Conservation (phyloP, 495 filamentous ascomycete species). For the Neurospora discreta region DNA sequence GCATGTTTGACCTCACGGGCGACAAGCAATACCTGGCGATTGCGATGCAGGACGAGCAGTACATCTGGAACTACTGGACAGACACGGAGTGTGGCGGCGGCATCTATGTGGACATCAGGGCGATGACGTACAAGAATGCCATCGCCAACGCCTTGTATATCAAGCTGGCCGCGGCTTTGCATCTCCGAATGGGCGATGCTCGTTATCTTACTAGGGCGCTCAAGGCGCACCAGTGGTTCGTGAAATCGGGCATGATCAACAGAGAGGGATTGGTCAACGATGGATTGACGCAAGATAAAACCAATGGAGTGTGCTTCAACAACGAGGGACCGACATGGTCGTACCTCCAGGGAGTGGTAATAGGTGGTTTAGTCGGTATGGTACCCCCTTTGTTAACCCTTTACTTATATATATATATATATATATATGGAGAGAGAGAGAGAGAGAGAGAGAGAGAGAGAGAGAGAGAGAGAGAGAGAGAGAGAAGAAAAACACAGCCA, state of each 20-base stretch:
- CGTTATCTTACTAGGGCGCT: constrained; percentile 43
- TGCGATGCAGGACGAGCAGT: constrained; percentile 45
- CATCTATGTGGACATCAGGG: constrained; percentile 48
- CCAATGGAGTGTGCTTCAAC: constrained; percentile 40
- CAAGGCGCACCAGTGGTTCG: constrained; percentile 56
- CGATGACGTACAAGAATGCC: constrained; percentile 46
- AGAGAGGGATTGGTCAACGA: constrained; percentile 52
- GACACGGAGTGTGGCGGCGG: constrained; percentile 46
- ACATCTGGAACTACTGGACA: constrained; percentile 46
- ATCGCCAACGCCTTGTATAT: constrained; percentile 67
- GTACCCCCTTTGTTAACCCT: background rate
- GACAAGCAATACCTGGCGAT: constrained; percentile 40
- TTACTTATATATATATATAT: too few species aligned
- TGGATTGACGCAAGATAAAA: constrained; percentile 35
- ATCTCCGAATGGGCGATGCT: constrained; percentile 42
- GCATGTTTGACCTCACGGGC: constrained; percentile 49
- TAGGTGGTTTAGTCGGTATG: constrained; percentile 55
- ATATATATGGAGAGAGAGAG: too few species aligned
- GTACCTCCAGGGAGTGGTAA: constrained; percentile 68
- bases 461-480: too few species aligned
- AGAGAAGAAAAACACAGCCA: background rate
- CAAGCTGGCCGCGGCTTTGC: constrained; percentile 49
- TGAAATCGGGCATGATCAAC: constrained; percentile 50
- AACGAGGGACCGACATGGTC: constrained; percentile 51
- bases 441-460: too few species aligned